phyloP scores from a whole-genome alignment of 1,139 yeast genomes.

The Blastobotrys indianensis region DNA sequence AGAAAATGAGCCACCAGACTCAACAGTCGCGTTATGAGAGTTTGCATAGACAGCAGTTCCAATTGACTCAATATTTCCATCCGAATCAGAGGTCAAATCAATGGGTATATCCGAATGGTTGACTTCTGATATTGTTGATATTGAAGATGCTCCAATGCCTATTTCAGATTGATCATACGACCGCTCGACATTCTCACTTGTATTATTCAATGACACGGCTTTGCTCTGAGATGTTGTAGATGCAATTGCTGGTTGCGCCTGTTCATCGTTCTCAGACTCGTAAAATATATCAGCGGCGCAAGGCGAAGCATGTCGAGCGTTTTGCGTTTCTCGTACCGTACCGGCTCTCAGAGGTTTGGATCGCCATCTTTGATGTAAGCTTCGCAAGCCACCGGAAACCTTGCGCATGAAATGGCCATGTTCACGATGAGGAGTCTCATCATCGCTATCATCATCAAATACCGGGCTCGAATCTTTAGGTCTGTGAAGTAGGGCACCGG shows the following conservation, averaged over 20 bases:
- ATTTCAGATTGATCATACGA: neutral
- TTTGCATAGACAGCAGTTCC: slow-evolving; percentile 17
- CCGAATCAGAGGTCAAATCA: neutral
- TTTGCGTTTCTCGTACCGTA: no score
- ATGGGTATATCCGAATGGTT: neutral
- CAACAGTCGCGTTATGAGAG: slow-evolving; percentile 18
- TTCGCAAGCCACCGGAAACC: slow-evolving; percentile 18
- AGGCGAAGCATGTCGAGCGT: neutral
- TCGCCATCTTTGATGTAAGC: slow-evolving; percentile 11
- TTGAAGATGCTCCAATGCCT: neutral
- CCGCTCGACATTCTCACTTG: neutral
- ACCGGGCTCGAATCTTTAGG: slow-evolving; percentile 8
- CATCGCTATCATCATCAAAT: slow-evolving; percentile 9
- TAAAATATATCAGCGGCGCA: neutral
- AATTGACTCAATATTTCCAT: neutral
- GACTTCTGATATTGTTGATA: no score
- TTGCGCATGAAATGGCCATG: slow-evolving; percentile 15
- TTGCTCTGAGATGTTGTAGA: neutral
- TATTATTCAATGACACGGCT: neutral
- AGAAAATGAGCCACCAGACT: slow-evolving; percentile 2
- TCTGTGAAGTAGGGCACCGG: slow-evolving; percentile 12
- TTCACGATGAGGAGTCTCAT: slow-evolving; percentile 1
- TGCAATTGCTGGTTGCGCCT: neutral
- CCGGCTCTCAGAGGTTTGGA: slow-evolving; percentile 6
- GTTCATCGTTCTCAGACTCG: neutral